Evolutionary conservation across 352 stramenopile species (phyloP).

Genomic region (Blastocystis sp.): DNA sequence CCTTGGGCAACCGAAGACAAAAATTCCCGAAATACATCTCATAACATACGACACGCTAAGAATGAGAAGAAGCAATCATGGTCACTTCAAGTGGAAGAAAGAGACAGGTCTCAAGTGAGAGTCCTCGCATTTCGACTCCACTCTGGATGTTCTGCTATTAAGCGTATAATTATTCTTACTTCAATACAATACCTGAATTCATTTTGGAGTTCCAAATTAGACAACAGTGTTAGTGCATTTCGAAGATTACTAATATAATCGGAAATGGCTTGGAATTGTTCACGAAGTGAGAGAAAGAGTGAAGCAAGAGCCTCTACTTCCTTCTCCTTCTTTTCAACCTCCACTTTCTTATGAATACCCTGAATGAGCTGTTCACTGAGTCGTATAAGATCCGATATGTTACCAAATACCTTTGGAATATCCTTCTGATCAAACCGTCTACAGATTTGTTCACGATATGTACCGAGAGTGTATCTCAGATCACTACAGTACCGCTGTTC

Average conservation of each 20-base stretch:
- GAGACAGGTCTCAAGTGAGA: slow-evolving; percentile 1
- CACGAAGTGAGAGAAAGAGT: not conserved
- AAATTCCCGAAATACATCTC: slow-evolving; percentile 11
- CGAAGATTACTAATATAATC: not conserved
- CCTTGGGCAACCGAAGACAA: not conserved
- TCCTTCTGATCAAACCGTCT: not conserved
- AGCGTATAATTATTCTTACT: too few relatives aligned
- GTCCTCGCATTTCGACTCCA: not conserved
- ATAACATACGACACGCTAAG: slow-evolving; percentile 15
- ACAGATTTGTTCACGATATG: not conserved
- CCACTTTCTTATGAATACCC: not conserved
- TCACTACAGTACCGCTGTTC: not conserved
- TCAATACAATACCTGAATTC: not conserved
- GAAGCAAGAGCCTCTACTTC: not conserved
- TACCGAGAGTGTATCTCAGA: not conserved
- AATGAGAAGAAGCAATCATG: not conserved
- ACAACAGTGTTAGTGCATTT: not conserved
- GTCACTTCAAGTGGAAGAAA: not conserved
- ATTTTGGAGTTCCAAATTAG: not conserved
- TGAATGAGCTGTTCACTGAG: not conserved
- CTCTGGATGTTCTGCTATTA: not conserved
- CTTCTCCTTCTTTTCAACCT: not conserved
- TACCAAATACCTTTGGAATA: not conserved
- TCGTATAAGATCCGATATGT: not conserved
- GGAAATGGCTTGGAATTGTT: not conserved